Conservation (phyloP, 345 rosid genomes). For the Sisymbrium altissimum region DNA sequence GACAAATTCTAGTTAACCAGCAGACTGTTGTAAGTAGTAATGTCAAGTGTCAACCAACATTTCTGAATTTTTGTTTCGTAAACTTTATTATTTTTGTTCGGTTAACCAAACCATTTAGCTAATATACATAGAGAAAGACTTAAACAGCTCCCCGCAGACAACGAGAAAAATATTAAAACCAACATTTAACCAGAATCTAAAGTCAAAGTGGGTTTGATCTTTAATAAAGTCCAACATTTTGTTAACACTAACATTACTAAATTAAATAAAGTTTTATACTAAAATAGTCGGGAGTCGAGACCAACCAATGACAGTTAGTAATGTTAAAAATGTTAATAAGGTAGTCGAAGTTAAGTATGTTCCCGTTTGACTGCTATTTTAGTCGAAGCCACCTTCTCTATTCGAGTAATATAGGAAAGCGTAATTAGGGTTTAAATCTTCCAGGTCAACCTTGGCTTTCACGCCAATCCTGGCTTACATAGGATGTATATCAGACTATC, state of each 20-base stretch:
- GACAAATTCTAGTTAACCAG: too few species aligned
- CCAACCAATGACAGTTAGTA: background rate
- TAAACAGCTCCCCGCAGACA: background rate
- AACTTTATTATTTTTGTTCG: too few species aligned
- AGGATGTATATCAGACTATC: background rate
- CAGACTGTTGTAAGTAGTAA: too few species aligned
- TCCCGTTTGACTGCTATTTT: constrained; percentile 1
- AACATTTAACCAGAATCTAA: background rate
- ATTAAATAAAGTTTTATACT: too few species aligned
- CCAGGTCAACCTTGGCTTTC: constrained; percentile 29
- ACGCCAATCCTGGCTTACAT: constrained; percentile 16
- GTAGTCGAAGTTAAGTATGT: background rate
- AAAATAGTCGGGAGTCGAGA: too few species aligned
- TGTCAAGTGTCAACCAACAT: too few species aligned
- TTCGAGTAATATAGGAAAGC: background rate
- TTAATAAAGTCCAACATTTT: background rate
- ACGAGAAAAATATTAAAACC: background rate
- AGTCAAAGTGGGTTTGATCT: background rate
- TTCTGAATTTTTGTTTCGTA: too few species aligned
- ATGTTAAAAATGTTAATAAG: background rate
- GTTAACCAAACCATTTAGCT: too few species aligned
- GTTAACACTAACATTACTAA: too few species aligned
- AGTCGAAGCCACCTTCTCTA: background rate
- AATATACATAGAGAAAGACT: background rate
- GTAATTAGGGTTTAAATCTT: constrained; percentile 16